Conservation (phyloP, 225 moss, liverwort and hornwort species). For the Asterella californica region DNA sequence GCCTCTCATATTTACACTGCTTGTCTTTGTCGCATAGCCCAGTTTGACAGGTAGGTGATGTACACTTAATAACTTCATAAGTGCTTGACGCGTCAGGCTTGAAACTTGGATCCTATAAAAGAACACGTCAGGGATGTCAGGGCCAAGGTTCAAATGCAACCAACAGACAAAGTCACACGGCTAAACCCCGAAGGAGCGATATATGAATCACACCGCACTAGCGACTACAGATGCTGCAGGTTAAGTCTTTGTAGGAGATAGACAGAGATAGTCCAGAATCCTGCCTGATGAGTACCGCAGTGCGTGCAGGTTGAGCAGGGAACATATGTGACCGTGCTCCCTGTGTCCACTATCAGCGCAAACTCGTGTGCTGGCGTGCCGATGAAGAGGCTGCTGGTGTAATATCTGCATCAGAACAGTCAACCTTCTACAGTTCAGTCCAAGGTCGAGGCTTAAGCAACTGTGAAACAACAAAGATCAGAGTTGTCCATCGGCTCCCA, state of each 20-base stretch:
- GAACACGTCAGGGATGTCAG: neutral
- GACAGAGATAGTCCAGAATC: neutral
- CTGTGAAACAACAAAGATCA: neutral
- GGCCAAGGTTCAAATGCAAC: neutral
- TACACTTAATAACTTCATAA: conserved; percentile 58
- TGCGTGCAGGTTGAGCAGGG: conserved; percentile 84
- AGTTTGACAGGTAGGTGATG: conserved; percentile 54
- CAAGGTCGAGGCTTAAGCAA: neutral
- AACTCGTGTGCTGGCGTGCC: conserved; percentile 86
- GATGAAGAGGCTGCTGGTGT: conserved; percentile 62
- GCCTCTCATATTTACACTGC: conserved; percentile 71
- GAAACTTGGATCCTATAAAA: conserved; percentile 69
- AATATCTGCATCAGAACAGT: conserved; percentile 60
- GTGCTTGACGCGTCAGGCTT: conserved; percentile 74
- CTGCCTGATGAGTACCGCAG: conserved; percentile 84
- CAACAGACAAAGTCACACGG: neutral
- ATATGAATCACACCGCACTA: neutral
- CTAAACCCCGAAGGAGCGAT: neutral
- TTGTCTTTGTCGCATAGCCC: conserved; percentile 53
- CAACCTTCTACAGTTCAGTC: neutral
- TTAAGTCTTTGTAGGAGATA: neutral
- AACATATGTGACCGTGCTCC: conserved; percentile 93
- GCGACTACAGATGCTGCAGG: neutral
- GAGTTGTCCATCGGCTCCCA: neutral
- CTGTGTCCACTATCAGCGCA: conserved; percentile 91